Evolutionary conservation across 2,329 filamentous ascomycete genomes (phyloP).

Genomic region (Scopulariopsis brevicaulis): DNA sequence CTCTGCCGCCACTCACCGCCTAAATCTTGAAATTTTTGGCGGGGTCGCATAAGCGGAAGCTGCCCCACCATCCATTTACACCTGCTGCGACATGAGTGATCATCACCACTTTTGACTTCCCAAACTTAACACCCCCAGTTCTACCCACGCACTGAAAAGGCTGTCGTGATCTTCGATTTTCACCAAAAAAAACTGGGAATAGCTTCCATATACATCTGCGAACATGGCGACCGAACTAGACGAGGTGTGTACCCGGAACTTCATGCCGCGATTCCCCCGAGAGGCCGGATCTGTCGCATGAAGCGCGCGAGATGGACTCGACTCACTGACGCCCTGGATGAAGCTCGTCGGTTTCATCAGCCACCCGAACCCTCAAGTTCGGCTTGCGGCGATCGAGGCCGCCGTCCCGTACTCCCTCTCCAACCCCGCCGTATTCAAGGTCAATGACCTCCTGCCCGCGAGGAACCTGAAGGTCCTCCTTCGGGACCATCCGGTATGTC

Average conservation of each 20-base stretch:
- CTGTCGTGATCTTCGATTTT: not conserved
- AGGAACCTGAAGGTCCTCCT: conserved; percentile 81
- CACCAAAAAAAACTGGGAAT: not conserved
- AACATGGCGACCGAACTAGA: conserved; percentile 67
- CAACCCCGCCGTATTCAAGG: conserved; percentile 75
- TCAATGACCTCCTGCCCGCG: conserved; percentile 63
- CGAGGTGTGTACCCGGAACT: conserved; percentile 40
- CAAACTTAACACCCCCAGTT: not conserved
- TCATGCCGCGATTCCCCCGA: not conserved
- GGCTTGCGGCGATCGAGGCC: conserved; percentile 75
- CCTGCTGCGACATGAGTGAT: conserved; percentile 5
- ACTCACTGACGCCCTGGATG: conserved; percentile 5
- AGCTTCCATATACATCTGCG: not conserved
- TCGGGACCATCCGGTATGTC: conserved; percentile 66
- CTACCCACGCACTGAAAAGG: not conserved
- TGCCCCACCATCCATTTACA: conserved; percentile 12
- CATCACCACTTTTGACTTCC: not conserved
- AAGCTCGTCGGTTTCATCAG: conserved; percentile 89
- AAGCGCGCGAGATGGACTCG: not conserved
- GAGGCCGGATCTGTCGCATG: not conserved
- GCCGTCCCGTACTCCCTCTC: conserved; percentile 70
- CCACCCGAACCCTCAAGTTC: conserved; percentile 83
- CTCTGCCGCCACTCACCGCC: conserved; percentile 1
- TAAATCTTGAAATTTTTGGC: conserved; percentile 4
- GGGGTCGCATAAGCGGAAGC: not conserved